A percentile compares a stretch with the other conserved stretches of the same genome.
Conservation (phyloP, 768 basidiomycete genomes). For the Tylopilus plumbeoviolaceoides region DNA sequence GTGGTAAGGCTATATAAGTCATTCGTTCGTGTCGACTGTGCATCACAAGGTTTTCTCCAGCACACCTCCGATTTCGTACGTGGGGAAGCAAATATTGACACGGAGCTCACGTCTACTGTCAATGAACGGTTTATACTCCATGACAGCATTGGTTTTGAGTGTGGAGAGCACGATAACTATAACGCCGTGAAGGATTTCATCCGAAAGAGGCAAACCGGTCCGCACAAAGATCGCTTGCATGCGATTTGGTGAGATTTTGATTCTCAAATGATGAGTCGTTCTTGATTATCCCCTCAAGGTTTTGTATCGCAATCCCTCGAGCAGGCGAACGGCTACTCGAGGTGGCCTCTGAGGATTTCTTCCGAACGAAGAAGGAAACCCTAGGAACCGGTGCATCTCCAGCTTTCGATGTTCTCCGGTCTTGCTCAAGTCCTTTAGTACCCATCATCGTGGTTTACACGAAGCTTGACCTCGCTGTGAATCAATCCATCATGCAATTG, state of each 20-base stretch:
- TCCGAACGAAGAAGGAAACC: not conserved
- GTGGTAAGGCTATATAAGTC: not conserved
- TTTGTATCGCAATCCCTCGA: not conserved
- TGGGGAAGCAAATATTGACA: not conserved
- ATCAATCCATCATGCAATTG: too few relatives aligned
- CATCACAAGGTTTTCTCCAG: not conserved
- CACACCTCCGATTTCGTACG: not conserved
- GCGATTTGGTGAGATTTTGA: not conserved
- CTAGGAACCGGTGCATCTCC: not conserved
- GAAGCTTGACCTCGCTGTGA: not conserved
- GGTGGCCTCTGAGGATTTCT: conserved; percentile 1
- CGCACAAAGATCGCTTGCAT: not conserved
- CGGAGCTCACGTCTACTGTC: not conserved
- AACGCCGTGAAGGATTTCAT: not conserved
- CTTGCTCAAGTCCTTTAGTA: not conserved
- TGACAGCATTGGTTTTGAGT: conserved; percentile 1
- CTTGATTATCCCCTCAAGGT: not conserved
- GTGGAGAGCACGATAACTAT: not conserved
- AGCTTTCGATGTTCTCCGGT: not conserved
- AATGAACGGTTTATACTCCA: conserved; percentile 1
- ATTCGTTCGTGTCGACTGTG: not conserved
- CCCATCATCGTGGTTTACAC: conserved; percentile 1
- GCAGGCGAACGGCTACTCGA: not conserved
- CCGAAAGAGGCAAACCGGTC: not conserved
- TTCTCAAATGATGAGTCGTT: not conserved